Percentiles rank a stretch among this genome's conserved stretches.
phyloP scores from a whole-genome alignment of 108 stramenopile species.

The Cyclotella kingstonii region DNA sequence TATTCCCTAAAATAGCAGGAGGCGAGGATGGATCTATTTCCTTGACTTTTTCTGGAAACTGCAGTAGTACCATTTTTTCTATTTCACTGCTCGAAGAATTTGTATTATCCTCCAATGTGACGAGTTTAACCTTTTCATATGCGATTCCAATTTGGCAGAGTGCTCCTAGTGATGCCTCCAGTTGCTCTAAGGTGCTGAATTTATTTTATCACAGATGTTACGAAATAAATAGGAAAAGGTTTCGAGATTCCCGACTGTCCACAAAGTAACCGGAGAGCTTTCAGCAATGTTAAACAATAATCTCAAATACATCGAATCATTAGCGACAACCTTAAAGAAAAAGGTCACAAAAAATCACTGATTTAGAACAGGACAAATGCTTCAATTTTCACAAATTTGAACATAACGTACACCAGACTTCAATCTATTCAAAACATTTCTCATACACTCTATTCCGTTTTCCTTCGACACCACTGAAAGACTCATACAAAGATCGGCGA shows the following conservation, averaged over 20 bases:
- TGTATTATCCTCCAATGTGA: background rate
- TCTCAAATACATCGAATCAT: slow-evolving; percentile 31
- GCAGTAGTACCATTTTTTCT: slow-evolving; percentile 3
- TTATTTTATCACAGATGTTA: background rate
- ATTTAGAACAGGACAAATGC: background rate
- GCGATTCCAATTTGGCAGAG: slow-evolving; percentile 43
- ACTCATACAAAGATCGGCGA: slow-evolving; percentile 55
- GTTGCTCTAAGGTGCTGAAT: slow-evolving; percentile 8
- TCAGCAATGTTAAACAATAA: slow-evolving; percentile 58
- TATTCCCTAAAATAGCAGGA: slow-evolving; percentile 28
- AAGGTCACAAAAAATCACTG: background rate
- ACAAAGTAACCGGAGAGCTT: slow-evolving; percentile 52
- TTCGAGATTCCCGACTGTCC: slow-evolving; percentile 17
- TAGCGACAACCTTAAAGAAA: slow-evolving; percentile 16
- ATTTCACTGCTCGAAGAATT: no score
- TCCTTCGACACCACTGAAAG: slow-evolving; percentile 13
- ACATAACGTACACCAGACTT: slow-evolving; percentile 18
- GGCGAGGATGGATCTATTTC: slow-evolving; percentile 28
- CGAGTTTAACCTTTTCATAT: slow-evolving; percentile 44
- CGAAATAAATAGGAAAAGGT: slow-evolving; percentile 13
- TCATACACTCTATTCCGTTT: slow-evolving; percentile 13
- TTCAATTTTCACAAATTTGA: background rate
- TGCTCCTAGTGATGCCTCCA: slow-evolving; percentile 26
- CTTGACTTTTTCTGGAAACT: slow-evolving; percentile 6
- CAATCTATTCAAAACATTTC: slow-evolving; percentile 8